These are phyloP conservation scores for Tephrocybe rancida DNA, from an alignment of 768 basidiomycete species.

Conservation along the genomic window DNA sequence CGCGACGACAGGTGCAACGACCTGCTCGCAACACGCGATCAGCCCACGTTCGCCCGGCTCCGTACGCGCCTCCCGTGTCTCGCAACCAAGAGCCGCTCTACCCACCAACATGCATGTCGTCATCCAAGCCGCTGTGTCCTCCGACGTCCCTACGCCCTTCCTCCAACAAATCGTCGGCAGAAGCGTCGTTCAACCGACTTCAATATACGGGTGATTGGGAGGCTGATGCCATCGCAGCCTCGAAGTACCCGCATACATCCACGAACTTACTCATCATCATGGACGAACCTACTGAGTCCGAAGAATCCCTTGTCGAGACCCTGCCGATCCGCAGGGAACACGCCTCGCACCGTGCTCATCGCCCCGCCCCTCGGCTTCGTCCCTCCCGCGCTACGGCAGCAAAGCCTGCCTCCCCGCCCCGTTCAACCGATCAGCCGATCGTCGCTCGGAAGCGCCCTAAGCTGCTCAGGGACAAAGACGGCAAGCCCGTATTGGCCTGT, in stretches of 20 bases:
- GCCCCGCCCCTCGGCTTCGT: not conserved
- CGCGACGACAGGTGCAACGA: conserved; percentile 4
- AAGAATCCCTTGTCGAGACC: not conserved
- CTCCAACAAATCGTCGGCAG: not conserved
- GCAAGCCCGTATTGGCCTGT: conserved; percentile 49
- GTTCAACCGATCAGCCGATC: not conserved
- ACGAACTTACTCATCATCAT: not conserved
- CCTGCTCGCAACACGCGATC: not conserved
- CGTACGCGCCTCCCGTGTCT: not conserved
- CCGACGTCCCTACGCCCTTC: not conserved
- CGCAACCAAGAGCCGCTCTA: not conserved
- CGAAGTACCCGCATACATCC: not conserved
- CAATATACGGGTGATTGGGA: conserved; percentile 18
- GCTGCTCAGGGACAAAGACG: conserved; percentile 4
- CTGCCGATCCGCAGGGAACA: conserved; percentile 6
- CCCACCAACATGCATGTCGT: not conserved
- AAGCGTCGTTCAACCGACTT: not conserved
- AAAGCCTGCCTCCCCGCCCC: not conserved
- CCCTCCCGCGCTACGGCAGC: not conserved
- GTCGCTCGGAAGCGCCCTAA: conserved; percentile 6
- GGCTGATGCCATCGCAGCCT: conserved; percentile 11
- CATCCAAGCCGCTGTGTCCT: too few species aligned
- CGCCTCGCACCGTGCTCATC: not conserved
- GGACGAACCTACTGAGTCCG: not conserved
- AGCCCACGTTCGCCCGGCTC: not conserved